Evolutionary conservation across 768 basidiomycete species (phyloP).

Genomic region (Kwoniella sp.): DNA sequence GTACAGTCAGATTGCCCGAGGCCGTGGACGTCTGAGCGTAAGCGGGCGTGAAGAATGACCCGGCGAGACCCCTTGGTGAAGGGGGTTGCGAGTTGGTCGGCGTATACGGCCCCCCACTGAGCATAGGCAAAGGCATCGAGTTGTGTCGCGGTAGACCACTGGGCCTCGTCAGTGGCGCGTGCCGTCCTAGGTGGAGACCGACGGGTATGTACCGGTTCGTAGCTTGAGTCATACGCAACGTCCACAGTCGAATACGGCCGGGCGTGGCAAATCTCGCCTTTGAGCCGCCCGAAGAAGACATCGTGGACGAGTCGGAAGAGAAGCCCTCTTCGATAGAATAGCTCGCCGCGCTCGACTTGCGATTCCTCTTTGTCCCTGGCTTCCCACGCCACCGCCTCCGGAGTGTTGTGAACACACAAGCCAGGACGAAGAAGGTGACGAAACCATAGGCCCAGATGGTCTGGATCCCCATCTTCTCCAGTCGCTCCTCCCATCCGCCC

Average conservation of each 20-base stretch:
- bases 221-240: slow-evolving; percentile 6
- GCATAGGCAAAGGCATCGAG: slow-evolving; percentile 7
- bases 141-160: slow-evolving; percentile 10
- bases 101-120: background rate
- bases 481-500: slow-evolving; percentile 10
- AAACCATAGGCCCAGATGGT: slow-evolving; percentile 40
- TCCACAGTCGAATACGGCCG: slow-evolving; percentile 5
- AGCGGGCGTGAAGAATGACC: slow-evolving; percentile 8
- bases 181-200: background rate
- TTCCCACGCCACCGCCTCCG: slow-evolving; percentile 8
- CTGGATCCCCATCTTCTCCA: slow-evolving; percentile 37
- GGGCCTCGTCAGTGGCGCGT: background rate
- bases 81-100: slow-evolving; percentile 2
- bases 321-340: slow-evolving; percentile 12
- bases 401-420: slow-evolving; percentile 24
- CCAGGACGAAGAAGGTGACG: slow-evolving; percentile 23
- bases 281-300: background rate
- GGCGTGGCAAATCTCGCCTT: slow-evolving; percentile 2
- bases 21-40: background rate
- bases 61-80: background rate
- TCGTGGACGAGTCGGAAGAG: slow-evolving; percentile 2
- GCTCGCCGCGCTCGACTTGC: slow-evolving; percentile 31
- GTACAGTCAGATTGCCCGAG: background rate
- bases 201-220: slow-evolving; percentile 2
- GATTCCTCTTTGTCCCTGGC: slow-evolving; percentile 4